Conservation (phyloP, 805 yeast genomes). For the Wickerhamiella cacticola region DNA sequence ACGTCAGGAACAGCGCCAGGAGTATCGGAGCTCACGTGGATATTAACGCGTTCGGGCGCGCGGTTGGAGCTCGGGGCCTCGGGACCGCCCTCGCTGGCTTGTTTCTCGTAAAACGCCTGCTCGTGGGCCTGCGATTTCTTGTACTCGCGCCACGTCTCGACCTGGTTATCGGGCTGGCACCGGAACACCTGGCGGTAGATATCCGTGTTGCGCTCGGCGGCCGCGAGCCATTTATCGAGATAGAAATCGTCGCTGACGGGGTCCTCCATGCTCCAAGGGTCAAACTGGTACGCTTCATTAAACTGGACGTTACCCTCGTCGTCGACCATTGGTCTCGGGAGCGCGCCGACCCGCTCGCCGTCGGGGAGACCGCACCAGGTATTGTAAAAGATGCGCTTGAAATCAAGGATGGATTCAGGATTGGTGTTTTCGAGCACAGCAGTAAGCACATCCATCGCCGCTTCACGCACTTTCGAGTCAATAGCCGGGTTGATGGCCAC, state of each 20-base stretch:
- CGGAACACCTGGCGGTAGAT: constrained; percentile 78
- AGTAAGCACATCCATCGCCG: constrained; percentile 21
- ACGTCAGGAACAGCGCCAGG: constrained; percentile 2
- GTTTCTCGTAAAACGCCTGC: constrained; percentile 31
- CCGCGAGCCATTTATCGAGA: constrained; percentile 68
- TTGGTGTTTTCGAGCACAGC: constrained; percentile 15
- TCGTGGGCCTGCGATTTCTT: constrained; percentile 43
- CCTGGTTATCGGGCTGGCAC: constrained; percentile 88
- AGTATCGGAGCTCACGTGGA: constrained; percentile 12
- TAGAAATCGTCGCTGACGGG: constrained; percentile 74
- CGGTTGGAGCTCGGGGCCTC: constrained; percentile 21
- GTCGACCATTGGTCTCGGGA: constrained; percentile 15
- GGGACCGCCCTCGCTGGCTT: constrained; percentile 47
- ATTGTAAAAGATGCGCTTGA: constrained; percentile 25
- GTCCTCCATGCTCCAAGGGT: constrained; percentile 81
- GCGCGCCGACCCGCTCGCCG: constrained; percentile 1
- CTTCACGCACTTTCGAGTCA: constrained; percentile 27
- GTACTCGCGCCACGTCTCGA: constrained; percentile 82
- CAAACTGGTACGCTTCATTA: constrained; percentile 42
- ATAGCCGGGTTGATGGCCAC: constrained; percentile 20
- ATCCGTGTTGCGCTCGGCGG: constrained; percentile 72
- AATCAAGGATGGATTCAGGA: constrained; percentile 22
- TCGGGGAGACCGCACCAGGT: constrained; percentile 6
- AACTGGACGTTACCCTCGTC: constrained; percentile 23
- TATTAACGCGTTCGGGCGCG: constrained; percentile 21